phyloP scores from a whole-genome alignment of 2,329 filamentous ascomycete genomes.

The Davidsoniella virescens region DNA sequence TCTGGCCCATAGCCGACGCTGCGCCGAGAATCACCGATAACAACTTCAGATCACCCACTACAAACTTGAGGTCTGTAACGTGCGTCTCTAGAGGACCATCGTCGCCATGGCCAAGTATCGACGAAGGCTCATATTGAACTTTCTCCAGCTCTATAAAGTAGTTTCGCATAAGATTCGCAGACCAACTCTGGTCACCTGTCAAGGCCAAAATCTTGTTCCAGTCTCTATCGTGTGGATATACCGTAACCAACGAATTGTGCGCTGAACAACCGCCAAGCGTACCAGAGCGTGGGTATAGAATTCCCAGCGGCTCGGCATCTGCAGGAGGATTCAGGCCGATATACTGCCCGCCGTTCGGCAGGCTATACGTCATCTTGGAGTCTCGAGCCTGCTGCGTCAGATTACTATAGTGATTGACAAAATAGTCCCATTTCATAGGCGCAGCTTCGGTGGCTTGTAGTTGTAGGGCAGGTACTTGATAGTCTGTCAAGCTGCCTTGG shows the following conservation, averaged over 20 bases:
- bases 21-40: conserved; percentile 17
- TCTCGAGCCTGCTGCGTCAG: conserved; percentile 23
- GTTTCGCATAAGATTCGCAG: conserved; percentile 23
- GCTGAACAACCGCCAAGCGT: conserved; percentile 23
- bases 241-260: conserved; percentile 20
- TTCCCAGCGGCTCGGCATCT: conserved; percentile 24
- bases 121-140: conserved; percentile 25
- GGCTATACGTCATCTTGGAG: conserved; percentile 30
- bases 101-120: conserved; percentile 26
- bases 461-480: conserved; percentile 18
- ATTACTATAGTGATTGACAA: conserved; percentile 41
- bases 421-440: conserved; percentile 38
- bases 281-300: conserved; percentile 24
- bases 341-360: conserved; percentile 22
- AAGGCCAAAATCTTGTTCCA: conserved; percentile 24
- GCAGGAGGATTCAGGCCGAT: conserved; percentile 12
- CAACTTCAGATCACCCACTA: conserved; percentile 19
- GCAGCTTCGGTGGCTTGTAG: conserved; percentile 17
- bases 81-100: conserved; percentile 21
- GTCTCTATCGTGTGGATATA: conserved; percentile 20
- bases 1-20: conserved; percentile 18
- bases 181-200: conserved; percentile 29
- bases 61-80: conserved; percentile 15
- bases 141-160: conserved; percentile 28
- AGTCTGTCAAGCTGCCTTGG: conserved; percentile 22